Conservation (phyloP, 2,329 filamentous ascomycete genomes). For the Chaetomium strumarium region DNA sequence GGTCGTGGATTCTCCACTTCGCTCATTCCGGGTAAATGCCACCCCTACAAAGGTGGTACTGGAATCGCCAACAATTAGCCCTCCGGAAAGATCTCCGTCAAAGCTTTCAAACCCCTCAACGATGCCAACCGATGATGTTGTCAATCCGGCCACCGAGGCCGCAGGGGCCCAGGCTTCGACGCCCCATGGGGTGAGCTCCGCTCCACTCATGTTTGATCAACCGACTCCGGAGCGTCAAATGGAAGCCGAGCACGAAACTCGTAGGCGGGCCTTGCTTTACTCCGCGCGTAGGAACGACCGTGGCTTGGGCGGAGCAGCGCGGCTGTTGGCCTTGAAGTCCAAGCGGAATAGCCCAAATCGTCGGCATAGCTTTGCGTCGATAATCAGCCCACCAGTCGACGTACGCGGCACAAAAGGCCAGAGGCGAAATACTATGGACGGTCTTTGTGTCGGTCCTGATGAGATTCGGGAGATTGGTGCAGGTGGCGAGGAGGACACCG, state of each 20-base stretch:
- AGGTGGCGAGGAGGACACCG: background rate
- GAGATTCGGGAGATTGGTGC: background rate
- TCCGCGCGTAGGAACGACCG: constrained; percentile 27
- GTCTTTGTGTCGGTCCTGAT: constrained; percentile 5
- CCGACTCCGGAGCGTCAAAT: constrained; percentile 16
- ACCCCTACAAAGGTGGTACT: constrained; percentile 24
- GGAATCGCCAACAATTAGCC: constrained; percentile 17
- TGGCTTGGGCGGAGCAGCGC: constrained; percentile 16
- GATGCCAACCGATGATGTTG: background rate
- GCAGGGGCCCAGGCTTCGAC: background rate
- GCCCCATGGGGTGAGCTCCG: constrained; percentile 7
- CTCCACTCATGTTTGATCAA: constrained; percentile 28
- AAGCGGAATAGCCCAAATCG: constrained; percentile 17
- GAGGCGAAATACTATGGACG: constrained; percentile 25
- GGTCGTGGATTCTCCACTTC: constrained; percentile 23
- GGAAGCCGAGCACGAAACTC: constrained; percentile 28
- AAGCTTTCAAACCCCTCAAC: constrained; percentile 11
- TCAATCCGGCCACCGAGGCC: background rate
- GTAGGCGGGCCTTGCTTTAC: constrained; percentile 27
- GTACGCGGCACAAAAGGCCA: background rate
- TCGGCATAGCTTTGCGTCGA: constrained; percentile 27
- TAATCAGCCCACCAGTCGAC: background rate
- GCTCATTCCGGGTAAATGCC: constrained; percentile 25
- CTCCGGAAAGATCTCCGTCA: constrained; percentile 15
- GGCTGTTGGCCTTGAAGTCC: constrained; percentile 17